Conservation (phyloP, 108 stramenopile genomes). For the Cyclostephanos invisitatus region DNA sequence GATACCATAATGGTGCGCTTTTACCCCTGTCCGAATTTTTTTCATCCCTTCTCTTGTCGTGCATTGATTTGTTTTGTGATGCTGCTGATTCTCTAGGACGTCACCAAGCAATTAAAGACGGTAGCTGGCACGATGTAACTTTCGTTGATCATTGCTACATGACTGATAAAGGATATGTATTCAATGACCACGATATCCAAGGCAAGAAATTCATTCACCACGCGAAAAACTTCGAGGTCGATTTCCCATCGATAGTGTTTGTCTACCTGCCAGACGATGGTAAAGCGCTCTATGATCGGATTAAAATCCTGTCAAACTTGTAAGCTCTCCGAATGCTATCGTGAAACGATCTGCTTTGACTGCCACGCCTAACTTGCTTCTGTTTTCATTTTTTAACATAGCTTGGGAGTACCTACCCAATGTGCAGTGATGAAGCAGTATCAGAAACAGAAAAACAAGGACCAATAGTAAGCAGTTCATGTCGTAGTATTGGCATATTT, state of each 20-base stretch:
- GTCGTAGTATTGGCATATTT: not conserved
- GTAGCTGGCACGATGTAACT: slow-evolving; percentile 1
- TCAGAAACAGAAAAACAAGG: slow-evolving; percentile 21
- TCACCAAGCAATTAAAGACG: not conserved
- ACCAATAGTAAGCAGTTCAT: slow-evolving; percentile 29
- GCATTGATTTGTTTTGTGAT: slow-evolving; percentile 5
- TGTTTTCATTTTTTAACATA: not conserved
- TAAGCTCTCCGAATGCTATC: not conserved
- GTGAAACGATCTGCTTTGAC: not conserved
- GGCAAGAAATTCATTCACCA: slow-evolving; percentile 4
- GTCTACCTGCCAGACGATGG: slow-evolving; percentile 15
- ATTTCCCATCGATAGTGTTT: slow-evolving; percentile 24
- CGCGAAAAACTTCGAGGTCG: slow-evolving; percentile 4
- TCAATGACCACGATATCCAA: slow-evolving; percentile 6
- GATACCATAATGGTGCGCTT: slow-evolving; percentile 16
- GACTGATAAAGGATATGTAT: not conserved
- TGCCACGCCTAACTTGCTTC: not conserved
- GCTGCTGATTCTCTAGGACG: not conserved
- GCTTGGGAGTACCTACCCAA: slow-evolving; percentile 18
- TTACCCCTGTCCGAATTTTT: not conserved
- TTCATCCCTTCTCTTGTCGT: not conserved
- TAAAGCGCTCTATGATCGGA: slow-evolving; percentile 32
- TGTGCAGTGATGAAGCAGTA: slow-evolving; percentile 17
- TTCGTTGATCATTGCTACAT: not conserved
- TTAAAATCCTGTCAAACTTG: slow-evolving; percentile 16